phyloP scores from a whole-genome alignment of 2,329 filamentous ascomycete genomes.

The Cladosporium austrohemisphaericum region DNA sequence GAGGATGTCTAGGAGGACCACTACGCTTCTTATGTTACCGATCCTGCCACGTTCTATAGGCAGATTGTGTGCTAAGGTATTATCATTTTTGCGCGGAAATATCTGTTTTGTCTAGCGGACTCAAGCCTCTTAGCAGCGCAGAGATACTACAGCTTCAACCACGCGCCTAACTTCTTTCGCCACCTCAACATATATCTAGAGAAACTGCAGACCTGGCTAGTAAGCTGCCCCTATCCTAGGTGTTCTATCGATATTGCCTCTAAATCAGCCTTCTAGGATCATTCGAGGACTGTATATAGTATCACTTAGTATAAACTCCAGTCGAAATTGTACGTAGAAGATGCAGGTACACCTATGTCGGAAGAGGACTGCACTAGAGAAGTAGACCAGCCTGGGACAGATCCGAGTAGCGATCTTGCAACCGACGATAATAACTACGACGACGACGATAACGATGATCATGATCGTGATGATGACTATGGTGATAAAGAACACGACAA shows the following conservation, averaged over 20 bases:
- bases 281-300: neutral
- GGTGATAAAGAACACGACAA: neutral
- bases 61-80: neutral
- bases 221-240: neutral
- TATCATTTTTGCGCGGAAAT: slow-evolving; percentile 1
- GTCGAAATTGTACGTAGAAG: neutral
- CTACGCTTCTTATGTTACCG: neutral
- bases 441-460: neutral
- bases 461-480: neutral
- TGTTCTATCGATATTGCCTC: neutral
- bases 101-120: neutral
- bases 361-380: neutral
- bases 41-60: neutral
- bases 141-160: neutral
- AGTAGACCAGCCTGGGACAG: neutral
- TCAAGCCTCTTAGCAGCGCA: neutral
- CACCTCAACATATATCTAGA: neutral
- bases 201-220: neutral
- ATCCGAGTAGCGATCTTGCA: neutral
- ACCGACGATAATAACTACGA: neutral
- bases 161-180: neutral
- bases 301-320: neutral
- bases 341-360: neutral
- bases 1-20: neutral
- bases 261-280: neutral